A percentile compares a stretch with the other conserved stretches of the same genome.
Evolutionary conservation across 2,329 filamentous ascomycete genomes (phyloP).

Genomic region (Calonectria naviculata): DNA sequence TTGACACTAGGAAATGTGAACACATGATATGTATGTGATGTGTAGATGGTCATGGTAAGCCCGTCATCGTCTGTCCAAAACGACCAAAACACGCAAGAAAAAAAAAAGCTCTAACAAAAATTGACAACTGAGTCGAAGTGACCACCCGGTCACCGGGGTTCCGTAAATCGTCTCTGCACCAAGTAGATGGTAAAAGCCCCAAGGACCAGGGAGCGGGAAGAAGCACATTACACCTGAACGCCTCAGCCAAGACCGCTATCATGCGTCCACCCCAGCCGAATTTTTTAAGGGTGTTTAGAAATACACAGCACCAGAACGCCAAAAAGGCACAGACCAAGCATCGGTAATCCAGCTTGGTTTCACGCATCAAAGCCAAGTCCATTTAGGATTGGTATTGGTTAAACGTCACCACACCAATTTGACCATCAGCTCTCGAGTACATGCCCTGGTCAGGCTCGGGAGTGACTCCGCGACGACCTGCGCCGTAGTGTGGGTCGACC

Average conservation of each 20-base stretch:
- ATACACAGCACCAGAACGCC: conserved; percentile 41
- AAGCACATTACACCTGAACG: conserved; percentile 37
- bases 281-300: conserved; percentile 33
- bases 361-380: neutral
- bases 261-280: conserved; percentile 30
- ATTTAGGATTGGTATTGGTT: conserved; percentile 41
- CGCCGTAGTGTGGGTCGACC: conserved; percentile 45
- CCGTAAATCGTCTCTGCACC: conserved; percentile 20
- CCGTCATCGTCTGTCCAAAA: conserved; percentile 15
- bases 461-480: conserved; percentile 34
- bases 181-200: neutral
- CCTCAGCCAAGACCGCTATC: conserved; percentile 33
- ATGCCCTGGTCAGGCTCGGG: conserved; percentile 45
- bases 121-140: conserved; percentile 19
- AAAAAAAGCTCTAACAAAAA: conserved; percentile 20
- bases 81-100: conserved; percentile 11
- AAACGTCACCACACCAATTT: conserved; percentile 44
- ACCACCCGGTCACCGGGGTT: conserved; percentile 7
- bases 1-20: conserved; percentile 23
- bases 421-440: conserved; percentile 50
- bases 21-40: conserved; percentile 19
- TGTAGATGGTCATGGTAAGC: conserved; percentile 26
- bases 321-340: conserved; percentile 21
- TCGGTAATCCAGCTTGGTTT: conserved; percentile 7
- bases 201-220: conserved; percentile 6